Percentiles rank a stretch among this genome's conserved stretches.
Evolutionary conservation across 345 rosid species (phyloP).

Genomic region (Salix udensis): DNA sequence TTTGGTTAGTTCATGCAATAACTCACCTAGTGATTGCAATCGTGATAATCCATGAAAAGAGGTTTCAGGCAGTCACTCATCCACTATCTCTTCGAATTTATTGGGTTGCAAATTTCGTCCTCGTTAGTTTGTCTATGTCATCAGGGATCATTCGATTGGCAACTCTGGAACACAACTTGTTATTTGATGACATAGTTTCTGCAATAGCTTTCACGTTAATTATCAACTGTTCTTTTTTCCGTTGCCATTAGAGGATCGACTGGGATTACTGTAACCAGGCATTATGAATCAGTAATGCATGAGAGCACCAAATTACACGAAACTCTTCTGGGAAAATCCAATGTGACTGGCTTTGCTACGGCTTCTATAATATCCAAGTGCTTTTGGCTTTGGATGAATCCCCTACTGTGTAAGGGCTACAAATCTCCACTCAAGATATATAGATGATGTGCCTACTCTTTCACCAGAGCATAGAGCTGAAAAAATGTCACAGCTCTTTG

Average conservation of each 20-base stretch:
- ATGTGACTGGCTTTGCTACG: conserved; percentile 57
- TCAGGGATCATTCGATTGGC: conserved; percentile 54
- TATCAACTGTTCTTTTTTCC: conserved; percentile 47
- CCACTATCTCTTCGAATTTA: conserved; percentile 62
- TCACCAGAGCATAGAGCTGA: conserved; percentile 81
- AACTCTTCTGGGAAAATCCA: conserved; percentile 38
- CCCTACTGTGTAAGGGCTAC: conserved; percentile 68
- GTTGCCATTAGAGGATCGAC: conserved; percentile 68
- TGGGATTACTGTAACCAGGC: conserved; percentile 38
- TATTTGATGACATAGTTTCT: conserved; percentile 56
- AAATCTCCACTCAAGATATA: conserved; percentile 72
- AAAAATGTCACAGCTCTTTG: conserved; percentile 57
- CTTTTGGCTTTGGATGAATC: conserved; percentile 95
- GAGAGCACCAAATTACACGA: conserved; percentile 33
- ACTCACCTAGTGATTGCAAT: conserved; percentile 58
- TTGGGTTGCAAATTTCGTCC: conserved; percentile 48
- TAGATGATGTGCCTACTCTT: conserved; percentile 65
- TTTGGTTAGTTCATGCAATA: conserved; percentile 72
- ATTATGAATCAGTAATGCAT: conserved; percentile 27
- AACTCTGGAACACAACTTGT: conserved; percentile 25
- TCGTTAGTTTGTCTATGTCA: conserved; percentile 42
- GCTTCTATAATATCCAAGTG: conserved; percentile 61
- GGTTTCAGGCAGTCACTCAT: conserved; percentile 52
- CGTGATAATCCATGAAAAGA: conserved; percentile 64
- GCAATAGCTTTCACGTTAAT: conserved; percentile 46